Percentiles rank a stretch among this genome's conserved stretches.
Conservation (phyloP, 2,329 filamentous ascomycete genomes). For the Paramyrothecium sp. region DNA sequence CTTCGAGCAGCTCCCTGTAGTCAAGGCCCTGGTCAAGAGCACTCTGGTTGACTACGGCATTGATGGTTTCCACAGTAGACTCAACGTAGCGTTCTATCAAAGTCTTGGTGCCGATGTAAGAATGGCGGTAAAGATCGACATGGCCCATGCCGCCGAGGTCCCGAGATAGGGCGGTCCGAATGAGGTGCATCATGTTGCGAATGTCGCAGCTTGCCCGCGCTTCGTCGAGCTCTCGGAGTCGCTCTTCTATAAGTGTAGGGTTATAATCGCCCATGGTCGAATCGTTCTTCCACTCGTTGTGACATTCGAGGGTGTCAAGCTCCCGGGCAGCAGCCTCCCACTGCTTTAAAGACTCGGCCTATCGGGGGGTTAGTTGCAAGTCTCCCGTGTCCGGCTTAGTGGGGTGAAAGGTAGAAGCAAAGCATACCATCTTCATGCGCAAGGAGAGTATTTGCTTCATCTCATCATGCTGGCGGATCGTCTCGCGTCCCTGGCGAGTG, state of each 20-base stretch:
- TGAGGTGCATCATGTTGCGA: conserved; percentile 72
- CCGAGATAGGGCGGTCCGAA: conserved; percentile 77
- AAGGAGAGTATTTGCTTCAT: conserved; percentile 61
- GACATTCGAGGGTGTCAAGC: conserved; percentile 76
- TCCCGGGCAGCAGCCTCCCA: conserved; percentile 76
- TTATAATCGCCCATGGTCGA: conserved; percentile 66
- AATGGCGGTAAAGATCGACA: conserved; percentile 77
- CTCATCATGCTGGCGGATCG: conserved; percentile 48
- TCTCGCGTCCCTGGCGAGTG: conserved; percentile 46
- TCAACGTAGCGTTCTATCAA: conserved; percentile 86
- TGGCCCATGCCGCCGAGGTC: conserved; percentile 86
- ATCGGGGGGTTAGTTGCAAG: conserved; percentile 3
- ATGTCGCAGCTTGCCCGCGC: conserved; percentile 72
- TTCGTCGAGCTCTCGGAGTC: conserved; percentile 72
- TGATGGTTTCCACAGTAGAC: conserved; percentile 72
- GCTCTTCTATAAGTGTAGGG: conserved; percentile 63
- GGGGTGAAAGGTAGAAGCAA: neutral
- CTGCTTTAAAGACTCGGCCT: conserved; percentile 68
- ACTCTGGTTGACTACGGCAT: conserved; percentile 65
- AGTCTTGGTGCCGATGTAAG: conserved; percentile 81
- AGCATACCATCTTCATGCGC: conserved; percentile 63
- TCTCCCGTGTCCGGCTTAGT: neutral
- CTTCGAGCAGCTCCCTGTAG: conserved; percentile 61
- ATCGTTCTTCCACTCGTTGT: conserved; percentile 77
- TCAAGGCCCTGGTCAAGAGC: conserved; percentile 53